Evolutionary conservation across 2,329 filamentous ascomycete genomes (phyloP).

Genomic region (Bertia moriformis): DNA sequence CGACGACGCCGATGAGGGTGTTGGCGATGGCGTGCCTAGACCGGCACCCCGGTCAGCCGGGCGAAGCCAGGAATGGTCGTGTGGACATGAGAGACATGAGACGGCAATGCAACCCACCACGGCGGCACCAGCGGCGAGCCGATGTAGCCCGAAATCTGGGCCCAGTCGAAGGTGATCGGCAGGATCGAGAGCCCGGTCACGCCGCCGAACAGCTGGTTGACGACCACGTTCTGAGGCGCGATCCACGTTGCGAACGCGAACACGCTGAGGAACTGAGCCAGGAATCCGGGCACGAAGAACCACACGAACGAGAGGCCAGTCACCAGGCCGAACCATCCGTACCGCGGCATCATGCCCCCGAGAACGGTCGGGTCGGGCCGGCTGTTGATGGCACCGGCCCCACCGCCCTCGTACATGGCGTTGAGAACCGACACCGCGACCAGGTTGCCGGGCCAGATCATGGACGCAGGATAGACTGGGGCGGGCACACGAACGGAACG

Average conservation of each 20-base stretch:
- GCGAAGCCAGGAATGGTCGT: not conserved
- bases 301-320: slow-evolving; percentile 44
- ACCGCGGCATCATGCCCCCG: slow-evolving; percentile 53
- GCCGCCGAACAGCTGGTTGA: slow-evolving; percentile 64
- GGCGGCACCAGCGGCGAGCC: slow-evolving; percentile 56
- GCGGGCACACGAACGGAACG: slow-evolving; percentile 10
- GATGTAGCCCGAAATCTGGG: slow-evolving; percentile 54
- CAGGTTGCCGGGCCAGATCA: slow-evolving; percentile 62
- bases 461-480: slow-evolving; percentile 52
- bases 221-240: slow-evolving; percentile 47
- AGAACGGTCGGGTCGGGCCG: slow-evolving; percentile 31
- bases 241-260: slow-evolving; percentile 64
- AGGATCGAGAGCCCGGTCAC: slow-evolving; percentile 52
- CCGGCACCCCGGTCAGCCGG: too few species aligned
- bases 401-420: slow-evolving; percentile 49
- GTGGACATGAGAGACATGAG: not conserved
- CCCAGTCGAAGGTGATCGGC: slow-evolving; percentile 67
- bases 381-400: slow-evolving; percentile 25
- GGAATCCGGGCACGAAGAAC: slow-evolving; percentile 56
- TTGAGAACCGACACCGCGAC: slow-evolving; percentile 55
- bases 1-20: slow-evolving; percentile 50
- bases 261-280: slow-evolving; percentile 55
- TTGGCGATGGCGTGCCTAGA: slow-evolving; percentile 57
- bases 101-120: slow-evolving; percentile 27
- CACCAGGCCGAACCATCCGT: slow-evolving; percentile 46